Evolutionary conservation across 305 asterid species (phyloP).

Genomic region (Petunia hybrid): DNA sequence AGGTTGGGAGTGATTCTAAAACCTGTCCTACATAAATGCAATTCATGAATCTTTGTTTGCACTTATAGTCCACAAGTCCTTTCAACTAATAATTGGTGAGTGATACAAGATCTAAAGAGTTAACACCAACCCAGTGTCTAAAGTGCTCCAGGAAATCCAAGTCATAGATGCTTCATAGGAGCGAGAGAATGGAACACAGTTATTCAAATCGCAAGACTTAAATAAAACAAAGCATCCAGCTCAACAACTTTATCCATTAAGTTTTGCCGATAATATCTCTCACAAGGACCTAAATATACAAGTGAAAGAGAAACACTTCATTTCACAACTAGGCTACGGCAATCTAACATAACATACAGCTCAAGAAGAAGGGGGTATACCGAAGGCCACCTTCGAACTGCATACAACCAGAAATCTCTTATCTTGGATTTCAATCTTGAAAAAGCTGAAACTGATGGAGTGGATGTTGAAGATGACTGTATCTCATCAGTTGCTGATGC

Average conservation of each 20-base stretch:
- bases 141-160: neutral
- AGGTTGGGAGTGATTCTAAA: neutral
- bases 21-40: neutral
- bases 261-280: neutral
- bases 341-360: constrained; percentile 25
- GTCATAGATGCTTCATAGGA: constrained; percentile 3
- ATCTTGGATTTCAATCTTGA: constrained; percentile 75
- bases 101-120: neutral
- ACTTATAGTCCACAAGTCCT: neutral
- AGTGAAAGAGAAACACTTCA: constrained; percentile 24
- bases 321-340: neutral
- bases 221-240: neutral
- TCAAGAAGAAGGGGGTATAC: constrained; percentile 65
- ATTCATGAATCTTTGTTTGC: neutral
- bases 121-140: constrained; percentile 19
- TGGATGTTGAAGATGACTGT: constrained; percentile 49
- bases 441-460: constrained; percentile 53
- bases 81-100: neutral
- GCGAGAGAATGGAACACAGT: neutral
- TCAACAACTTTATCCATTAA: constrained; percentile 21
- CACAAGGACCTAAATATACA: constrained; percentile 21
- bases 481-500: constrained; percentile 50
- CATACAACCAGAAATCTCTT: constrained; percentile 59
- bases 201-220: neutral
- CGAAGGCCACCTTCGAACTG: constrained; percentile 93